Evolutionary conservation across 2,329 filamentous ascomycete genomes (phyloP).

Genomic region (Ceratocystiopsis brevicomis): DNA sequence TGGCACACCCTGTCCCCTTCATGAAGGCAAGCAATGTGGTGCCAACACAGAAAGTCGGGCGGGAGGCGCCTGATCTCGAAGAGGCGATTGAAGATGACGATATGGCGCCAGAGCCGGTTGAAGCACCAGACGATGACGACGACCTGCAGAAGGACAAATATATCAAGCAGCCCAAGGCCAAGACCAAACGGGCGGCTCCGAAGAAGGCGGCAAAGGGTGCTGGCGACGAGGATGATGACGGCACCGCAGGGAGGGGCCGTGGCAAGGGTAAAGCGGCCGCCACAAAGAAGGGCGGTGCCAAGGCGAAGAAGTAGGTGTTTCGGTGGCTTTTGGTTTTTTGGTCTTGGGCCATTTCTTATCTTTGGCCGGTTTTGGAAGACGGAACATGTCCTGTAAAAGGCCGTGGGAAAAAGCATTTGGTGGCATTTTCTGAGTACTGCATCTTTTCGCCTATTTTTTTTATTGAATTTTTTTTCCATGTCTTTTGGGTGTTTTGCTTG

Average conservation of each 20-base stretch:
- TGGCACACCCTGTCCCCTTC: conserved; percentile 79
- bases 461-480: no score
- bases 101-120: conserved; percentile 36
- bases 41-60: conserved; percentile 50
- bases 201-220: conserved; percentile 23
- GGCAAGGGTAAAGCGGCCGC: conserved; percentile 32
- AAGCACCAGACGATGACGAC: conserved; percentile 53
- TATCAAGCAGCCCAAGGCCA: conserved; percentile 76
- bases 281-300: conserved; percentile 14
- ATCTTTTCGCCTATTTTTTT: no score
- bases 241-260: conserved; percentile 25
- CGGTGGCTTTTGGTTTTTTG: no score
- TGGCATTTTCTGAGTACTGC: no score
- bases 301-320: conserved; percentile 22
- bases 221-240: conserved; percentile 29
- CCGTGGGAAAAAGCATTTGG: no score
- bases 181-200: conserved; percentile 17
- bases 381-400: no score
- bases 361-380: no score
- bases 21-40: conserved; percentile 75
- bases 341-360: no score
- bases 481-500: no score
- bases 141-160: conserved; percentile 92
- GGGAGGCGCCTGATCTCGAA: conserved; percentile 80
- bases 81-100: conserved; percentile 90